Conservation (phyloP, 2,329 filamentous ascomycete genomes). For the Monosporascus sp. region DNA sequence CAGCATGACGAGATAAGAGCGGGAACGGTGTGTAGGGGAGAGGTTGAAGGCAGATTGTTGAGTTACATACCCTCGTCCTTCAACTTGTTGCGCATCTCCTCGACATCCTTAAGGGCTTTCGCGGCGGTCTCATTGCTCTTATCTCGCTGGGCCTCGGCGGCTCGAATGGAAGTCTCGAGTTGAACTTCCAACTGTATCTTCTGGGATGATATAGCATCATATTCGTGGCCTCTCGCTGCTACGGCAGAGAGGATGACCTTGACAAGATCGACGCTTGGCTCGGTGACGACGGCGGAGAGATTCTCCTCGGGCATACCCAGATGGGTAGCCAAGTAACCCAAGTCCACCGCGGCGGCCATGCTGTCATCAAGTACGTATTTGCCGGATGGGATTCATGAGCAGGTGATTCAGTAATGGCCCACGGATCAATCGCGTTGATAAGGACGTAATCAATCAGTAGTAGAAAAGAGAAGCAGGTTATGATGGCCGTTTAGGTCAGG, state of each 20-base stretch:
- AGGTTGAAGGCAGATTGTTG: not conserved
- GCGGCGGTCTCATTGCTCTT: conserved; percentile 76
- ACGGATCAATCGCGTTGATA: not conserved
- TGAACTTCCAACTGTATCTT: conserved; percentile 89
- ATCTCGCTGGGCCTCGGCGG: conserved; percentile 75
- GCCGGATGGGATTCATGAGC: conserved; percentile 20
- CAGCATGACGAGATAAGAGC: not conserved
- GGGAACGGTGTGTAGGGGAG: not conserved
- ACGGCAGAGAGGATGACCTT: conserved; percentile 68
- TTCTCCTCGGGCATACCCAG: conserved; percentile 62
- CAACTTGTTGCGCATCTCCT: conserved; percentile 74
- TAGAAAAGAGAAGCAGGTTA: too few relatives aligned
- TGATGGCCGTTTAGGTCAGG: too few relatives aligned
- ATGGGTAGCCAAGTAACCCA: conserved; percentile 67
- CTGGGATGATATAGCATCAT: conserved; percentile 74
- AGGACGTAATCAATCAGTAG: not conserved
- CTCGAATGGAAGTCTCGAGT: conserved; percentile 82
- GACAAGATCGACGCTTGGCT: conserved; percentile 75
- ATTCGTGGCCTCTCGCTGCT: conserved; percentile 72
- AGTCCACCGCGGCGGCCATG: conserved; percentile 59
- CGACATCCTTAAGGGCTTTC: conserved; percentile 76
- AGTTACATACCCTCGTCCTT: conserved; percentile 67
- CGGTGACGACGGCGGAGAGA: conserved; percentile 54
- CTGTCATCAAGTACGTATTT: conserved; percentile 35
- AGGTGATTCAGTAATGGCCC: not conserved